These are phyloP conservation scores for Rhipidocladum racemiflorum DNA, from an alignment of 176 grass and related monocot species.

Conservation along the genomic window DNA sequence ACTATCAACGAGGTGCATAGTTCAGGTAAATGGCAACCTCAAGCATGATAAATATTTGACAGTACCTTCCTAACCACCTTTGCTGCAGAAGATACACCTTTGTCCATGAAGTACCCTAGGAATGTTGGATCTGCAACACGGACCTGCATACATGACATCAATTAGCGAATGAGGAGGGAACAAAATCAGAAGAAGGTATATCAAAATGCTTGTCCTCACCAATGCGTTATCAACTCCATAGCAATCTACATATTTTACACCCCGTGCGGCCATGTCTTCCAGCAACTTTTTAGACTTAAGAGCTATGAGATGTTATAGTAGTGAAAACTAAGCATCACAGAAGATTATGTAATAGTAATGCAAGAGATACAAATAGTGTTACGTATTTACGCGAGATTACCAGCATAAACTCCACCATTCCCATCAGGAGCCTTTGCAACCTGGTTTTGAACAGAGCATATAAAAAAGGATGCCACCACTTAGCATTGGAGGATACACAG, in stretches of 20 bases:
- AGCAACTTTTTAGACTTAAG: constrained; percentile 78
- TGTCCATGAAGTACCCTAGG: constrained; percentile 96
- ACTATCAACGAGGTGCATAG: neutral
- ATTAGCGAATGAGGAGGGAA: constrained; percentile 38
- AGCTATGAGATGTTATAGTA: constrained; percentile 41
- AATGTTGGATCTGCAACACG: constrained; percentile 96
- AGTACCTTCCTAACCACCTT: constrained; percentile 95
- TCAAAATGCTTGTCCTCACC: constrained; percentile 44
- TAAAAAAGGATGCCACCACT: neutral
- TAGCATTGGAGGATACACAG: neutral
- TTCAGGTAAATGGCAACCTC: neutral
- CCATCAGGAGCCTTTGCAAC: constrained; percentile 98
- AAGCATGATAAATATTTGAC: constrained; percentile 15
- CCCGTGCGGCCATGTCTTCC: constrained; percentile 79
- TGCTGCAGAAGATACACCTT: constrained; percentile 73
- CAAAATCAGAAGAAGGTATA: neutral
- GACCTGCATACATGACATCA: constrained; percentile 47
- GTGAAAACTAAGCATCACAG: constrained; percentile 5
- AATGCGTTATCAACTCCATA: constrained; percentile 93
- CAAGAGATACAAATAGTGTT: neutral
- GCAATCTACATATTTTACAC: constrained; percentile 91
- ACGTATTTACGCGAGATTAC: constrained; percentile 43
- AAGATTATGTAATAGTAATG: neutral
- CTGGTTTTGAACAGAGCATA: constrained; percentile 41
- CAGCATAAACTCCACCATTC: constrained; percentile 93